Evolutionary conservation across 176 grass and related monocot species (phyloP).

Genomic region (Melocanna baccifera): DNA sequence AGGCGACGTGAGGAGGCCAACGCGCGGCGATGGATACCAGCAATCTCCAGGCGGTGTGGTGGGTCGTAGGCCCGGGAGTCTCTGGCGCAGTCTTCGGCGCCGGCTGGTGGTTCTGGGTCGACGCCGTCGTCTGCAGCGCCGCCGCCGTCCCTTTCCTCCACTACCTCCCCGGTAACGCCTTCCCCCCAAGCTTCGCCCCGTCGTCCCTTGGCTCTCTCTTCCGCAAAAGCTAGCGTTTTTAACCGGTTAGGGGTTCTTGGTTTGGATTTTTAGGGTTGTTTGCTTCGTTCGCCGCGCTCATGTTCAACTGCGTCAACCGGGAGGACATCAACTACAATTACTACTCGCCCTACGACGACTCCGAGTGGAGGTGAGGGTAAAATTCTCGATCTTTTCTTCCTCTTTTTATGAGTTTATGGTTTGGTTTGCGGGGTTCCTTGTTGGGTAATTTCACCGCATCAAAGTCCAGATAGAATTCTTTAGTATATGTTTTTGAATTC

Average conservation of each 20-base stretch:
- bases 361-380: constrained; percentile 62
- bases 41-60: constrained; percentile 55
- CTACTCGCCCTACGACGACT: constrained; percentile 66
- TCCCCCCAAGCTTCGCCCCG: not conserved
- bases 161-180: constrained; percentile 70
- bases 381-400: not conserved
- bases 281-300: constrained; percentile 47
- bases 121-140: constrained; percentile 81
- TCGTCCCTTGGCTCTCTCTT: not conserved
- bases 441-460: no score
- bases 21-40: constrained; percentile 16
- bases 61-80: constrained; percentile 49
- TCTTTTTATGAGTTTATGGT: not conserved
- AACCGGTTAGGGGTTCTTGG: not conserved
- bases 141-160: constrained; percentile 73
- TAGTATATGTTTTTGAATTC: no score
- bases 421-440: not conserved
- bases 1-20: not conserved
- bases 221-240: not conserved
- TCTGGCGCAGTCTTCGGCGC: constrained; percentile 72
- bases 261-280: constrained; percentile 42
- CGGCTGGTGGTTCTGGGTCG: constrained; percentile 93
- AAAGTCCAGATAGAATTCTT: no score
- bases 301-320: constrained; percentile 81
- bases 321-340: constrained; percentile 61